These are phyloP conservation scores for Canavalia ensiformis DNA, from an alignment of 306 rosid species.

Conservation along the genomic window DNA sequence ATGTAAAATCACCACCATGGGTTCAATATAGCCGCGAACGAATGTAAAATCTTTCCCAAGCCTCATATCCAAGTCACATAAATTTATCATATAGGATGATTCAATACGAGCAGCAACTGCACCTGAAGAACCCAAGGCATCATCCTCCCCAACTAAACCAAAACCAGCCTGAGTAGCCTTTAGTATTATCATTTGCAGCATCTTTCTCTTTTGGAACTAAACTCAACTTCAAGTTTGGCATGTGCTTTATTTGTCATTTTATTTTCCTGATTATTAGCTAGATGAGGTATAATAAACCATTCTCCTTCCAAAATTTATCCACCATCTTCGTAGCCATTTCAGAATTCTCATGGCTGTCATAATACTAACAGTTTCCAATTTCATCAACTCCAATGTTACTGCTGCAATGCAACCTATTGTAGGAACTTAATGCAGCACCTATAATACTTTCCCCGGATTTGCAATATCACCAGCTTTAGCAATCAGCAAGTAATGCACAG, in stretches of 20 bases:
- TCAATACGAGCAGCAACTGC: constrained; percentile 85
- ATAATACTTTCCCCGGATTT: constrained; percentile 70
- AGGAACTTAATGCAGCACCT: constrained; percentile 72
- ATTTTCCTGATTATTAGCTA: constrained; percentile 86
- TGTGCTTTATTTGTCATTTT: constrained; percentile 88
- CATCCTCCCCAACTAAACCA: constrained; percentile 96
- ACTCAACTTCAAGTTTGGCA: constrained; percentile 95
- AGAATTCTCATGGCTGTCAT: no score
- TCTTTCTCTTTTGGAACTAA: constrained; percentile 95
- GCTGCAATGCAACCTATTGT: constrained; percentile 51
- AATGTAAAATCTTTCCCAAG: constrained; percentile 85
- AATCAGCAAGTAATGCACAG: constrained; percentile 62
- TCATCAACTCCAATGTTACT: constrained; percentile 51
- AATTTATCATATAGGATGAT: constrained; percentile 85
- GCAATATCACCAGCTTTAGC: constrained; percentile 60
- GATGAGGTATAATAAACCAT: constrained; percentile 94
- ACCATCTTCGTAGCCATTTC: no score
- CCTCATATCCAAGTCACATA: constrained; percentile 90
- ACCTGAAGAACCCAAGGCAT: constrained; percentile 73
- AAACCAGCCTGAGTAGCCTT: constrained; percentile 96
- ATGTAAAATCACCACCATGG: constrained; percentile 94
- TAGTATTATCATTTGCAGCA: constrained; percentile 96
- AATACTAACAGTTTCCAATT: constrained; percentile 42
- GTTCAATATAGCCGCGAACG: constrained; percentile 96
- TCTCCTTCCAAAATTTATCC: constrained; percentile 62